phyloP scores from a whole-genome alignment of 805 yeast species.

The Hanseniaspora nectarophila region DNA sequence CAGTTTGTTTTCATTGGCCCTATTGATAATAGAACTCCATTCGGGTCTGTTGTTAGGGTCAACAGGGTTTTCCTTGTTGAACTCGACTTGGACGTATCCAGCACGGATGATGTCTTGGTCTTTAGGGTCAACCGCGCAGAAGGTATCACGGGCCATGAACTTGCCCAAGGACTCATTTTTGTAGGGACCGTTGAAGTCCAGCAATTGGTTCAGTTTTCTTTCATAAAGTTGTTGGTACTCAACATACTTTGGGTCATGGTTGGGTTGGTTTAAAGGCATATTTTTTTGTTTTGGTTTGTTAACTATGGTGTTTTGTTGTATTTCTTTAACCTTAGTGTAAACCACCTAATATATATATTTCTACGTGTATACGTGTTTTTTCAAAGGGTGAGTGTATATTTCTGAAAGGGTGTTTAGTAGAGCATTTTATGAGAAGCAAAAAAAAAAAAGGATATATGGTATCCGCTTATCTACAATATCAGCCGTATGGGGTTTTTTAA shows the following conservation, averaged over 20 bases:
- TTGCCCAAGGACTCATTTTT: slow-evolving; percentile 61
- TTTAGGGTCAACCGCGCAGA: slow-evolving; percentile 14
- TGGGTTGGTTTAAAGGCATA: slow-evolving; percentile 31
- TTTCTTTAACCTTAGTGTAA: not conserved
- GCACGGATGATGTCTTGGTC: slow-evolving; percentile 41
- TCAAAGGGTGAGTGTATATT: too few relatives aligned
- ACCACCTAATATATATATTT: too few relatives aligned
- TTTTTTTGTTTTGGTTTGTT: slow-evolving; percentile 3
- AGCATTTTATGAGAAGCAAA: too few relatives aligned
- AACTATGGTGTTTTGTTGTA: not conserved
- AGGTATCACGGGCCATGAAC: slow-evolving; percentile 45
- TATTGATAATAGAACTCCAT: slow-evolving; percentile 26
- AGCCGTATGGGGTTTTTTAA: too few relatives aligned
- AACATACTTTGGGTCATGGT: slow-evolving; percentile 52
- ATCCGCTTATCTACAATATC: too few relatives aligned
- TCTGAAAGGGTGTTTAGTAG: too few relatives aligned
- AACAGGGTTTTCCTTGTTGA: slow-evolving; percentile 30
- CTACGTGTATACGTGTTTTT: too few relatives aligned
- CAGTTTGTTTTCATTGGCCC: slow-evolving; percentile 53
- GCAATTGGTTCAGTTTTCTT: slow-evolving; percentile 61
- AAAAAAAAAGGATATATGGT: too few relatives aligned
- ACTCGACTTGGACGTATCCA: slow-evolving; percentile 64
- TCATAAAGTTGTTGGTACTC: slow-evolving; percentile 66
- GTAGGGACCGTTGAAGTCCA: slow-evolving; percentile 65
- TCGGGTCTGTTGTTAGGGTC: slow-evolving; percentile 29